A percentile compares a stretch with the other conserved stretches of the same genome.
Conservation (phyloP, 371 early-diverging fungal species). For the Circinella minor region DNA sequence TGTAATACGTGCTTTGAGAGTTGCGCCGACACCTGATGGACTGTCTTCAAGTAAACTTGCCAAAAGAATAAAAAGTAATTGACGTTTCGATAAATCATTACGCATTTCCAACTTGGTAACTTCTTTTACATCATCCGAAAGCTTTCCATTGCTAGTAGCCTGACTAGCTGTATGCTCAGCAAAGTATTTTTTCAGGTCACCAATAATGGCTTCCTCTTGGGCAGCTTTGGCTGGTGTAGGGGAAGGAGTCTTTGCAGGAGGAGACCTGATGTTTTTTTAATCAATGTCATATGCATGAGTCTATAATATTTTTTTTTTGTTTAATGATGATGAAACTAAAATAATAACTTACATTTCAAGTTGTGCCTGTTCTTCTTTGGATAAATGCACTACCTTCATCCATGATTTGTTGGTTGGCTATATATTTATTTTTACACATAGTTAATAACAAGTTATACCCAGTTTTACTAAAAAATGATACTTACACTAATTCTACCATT, state of each 20-base stretch:
- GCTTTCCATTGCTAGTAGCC: constrained; percentile 25
- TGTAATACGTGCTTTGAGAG: constrained; percentile 43
- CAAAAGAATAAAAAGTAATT: constrained; percentile 64
- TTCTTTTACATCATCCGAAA: constrained; percentile 71
- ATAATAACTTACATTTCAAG: constrained; percentile 43
- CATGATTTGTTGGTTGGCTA: constrained; percentile 56
- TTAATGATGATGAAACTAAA: neutral
- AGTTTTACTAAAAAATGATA: neutral
- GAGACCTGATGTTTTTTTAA: neutral
- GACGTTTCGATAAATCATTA: constrained; percentile 73
- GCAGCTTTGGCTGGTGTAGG: constrained; percentile 30
- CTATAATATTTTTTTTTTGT: too few species aligned
- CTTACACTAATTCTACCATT: constrained; percentile 12
- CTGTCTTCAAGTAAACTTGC: constrained; percentile 61
- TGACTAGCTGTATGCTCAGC: constrained; percentile 25
- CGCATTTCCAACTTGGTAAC: constrained; percentile 77
- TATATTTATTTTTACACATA: neutral
- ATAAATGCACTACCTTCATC: constrained; percentile 68
- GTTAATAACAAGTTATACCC: neutral
- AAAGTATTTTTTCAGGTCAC: constrained; percentile 54
- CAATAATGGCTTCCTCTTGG: constrained; percentile 54
- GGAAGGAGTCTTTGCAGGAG: constrained; percentile 19
- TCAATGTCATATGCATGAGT: too few species aligned
- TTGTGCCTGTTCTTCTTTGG: constrained; percentile 66
- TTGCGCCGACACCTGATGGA: constrained; percentile 23